Evolutionary conservation across 2,329 filamentous ascomycete species (phyloP).

Genomic region (Nemania bipapillata): DNA sequence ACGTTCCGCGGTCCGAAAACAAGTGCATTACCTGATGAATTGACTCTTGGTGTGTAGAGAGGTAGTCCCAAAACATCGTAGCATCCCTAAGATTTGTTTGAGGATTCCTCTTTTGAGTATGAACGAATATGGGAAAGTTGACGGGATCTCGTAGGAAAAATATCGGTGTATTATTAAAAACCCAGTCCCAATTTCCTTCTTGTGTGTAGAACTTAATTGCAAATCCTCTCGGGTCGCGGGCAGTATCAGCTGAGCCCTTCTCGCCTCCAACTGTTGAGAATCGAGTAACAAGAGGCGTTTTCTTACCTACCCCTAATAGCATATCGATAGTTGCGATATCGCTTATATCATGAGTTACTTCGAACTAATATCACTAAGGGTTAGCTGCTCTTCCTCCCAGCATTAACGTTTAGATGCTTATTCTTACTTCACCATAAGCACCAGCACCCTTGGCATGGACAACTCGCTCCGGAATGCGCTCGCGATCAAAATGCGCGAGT

Average conservation of each 20-base stretch:
- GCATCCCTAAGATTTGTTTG: slow-evolving; percentile 68
- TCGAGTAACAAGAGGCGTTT: slow-evolving; percentile 72
- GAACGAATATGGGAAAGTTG: slow-evolving; percentile 79
- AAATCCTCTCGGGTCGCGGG: slow-evolving; percentile 76
- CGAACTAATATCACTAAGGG: too few relatives aligned
- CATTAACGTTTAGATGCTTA: too few relatives aligned
- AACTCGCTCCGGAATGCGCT: slow-evolving; percentile 44
- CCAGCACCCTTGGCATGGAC: slow-evolving; percentile 43
- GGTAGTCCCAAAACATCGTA: slow-evolving; percentile 75
- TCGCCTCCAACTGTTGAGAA: slow-evolving; percentile 83
- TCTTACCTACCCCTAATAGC: too few relatives aligned
- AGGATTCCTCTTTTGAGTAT: slow-evolving; percentile 79
- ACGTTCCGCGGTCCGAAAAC: slow-evolving; percentile 73
- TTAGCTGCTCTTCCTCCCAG: too few relatives aligned
- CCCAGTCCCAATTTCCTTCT: slow-evolving; percentile 78
- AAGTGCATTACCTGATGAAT: slow-evolving; percentile 73
- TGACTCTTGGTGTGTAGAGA: slow-evolving; percentile 71
- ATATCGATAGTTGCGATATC: too few relatives aligned
- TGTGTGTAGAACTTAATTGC: slow-evolving; percentile 78
- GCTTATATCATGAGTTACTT: too few relatives aligned
- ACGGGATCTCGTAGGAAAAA: slow-evolving; percentile 80
- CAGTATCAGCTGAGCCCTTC: slow-evolving; percentile 60
- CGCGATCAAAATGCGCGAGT: slow-evolving; percentile 48
- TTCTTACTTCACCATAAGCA: too few relatives aligned
- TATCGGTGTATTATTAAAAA: slow-evolving; percentile 77